Evolutionary conservation across 495 filamentous ascomycete genomes (phyloP), one percentile per base, ranked within the genome.

Genomic region (Penicillium manginii): DNA sequence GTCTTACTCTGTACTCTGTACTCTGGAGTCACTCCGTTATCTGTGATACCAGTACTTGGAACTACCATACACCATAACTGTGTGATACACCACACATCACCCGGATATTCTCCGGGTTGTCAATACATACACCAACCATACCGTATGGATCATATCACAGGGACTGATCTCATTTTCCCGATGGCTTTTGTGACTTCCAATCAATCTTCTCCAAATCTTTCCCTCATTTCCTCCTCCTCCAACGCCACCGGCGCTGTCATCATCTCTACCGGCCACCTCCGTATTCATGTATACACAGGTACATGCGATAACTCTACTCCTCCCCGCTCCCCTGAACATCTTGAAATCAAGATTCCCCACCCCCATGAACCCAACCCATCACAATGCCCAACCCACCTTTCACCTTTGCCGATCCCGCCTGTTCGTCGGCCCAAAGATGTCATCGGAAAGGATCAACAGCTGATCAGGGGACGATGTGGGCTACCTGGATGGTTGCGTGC

Each of bases 381-480:
- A 47, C 4, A 29, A 49, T 43, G 29, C 33, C 45, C 33, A 47
- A 51, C 52, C 53, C 50, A 22, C 55, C 40, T 42, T 18, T 42
- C n/a, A 12, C 15, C 22, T 14, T 5, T 39, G 65, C 39, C 59
- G 62, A 68, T 68, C 65, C 52, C 62, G 51, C 59, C 32, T 43
- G 65, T 68, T 68, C 61, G 32, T 65, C 54, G 48, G 35, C 35
- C 4, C 18, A 8, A 17, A 11, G 35, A 43, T 21, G 17, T 31
- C 58, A 52, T 11, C 31, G 64, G 58, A 42, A 58, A 50, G n/a
- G 65, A 68, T 68, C 62, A 63, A 51, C 62, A 15, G 51, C 48
- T 65, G 65, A 65, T 68, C 65, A 68, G 62, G 65, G 61, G 65
- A 23, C n/a, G 18, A 9, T 47, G 40, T n/a, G 17, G 40, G 11